Evolutionary conservation across 768 basidiomycete genomes (phyloP), one percentile per base, ranked within the genome.

Genomic region (Boletus reticulatus): DNA sequence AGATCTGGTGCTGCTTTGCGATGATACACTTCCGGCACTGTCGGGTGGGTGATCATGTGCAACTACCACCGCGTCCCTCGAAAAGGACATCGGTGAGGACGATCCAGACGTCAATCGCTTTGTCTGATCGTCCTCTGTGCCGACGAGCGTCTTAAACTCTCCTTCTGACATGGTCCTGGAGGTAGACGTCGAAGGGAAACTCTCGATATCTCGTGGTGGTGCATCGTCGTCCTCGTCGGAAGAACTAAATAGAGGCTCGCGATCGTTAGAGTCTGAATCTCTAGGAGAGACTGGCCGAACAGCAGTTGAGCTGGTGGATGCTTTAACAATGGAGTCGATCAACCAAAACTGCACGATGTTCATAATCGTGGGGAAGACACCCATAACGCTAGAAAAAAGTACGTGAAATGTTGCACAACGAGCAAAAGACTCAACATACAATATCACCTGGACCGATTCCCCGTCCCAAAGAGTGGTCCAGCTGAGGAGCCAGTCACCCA

Each of bases 281-380:
- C 72, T 69, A 6, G 78, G 68, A 1, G 73, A 64, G 53, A 77
- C 73, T 1, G 77, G 46, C 20, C 76, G 80, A 20, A 81, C 67
- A 22, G 74, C 65, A 4, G 78, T 64, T 10, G 73, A 60, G 29
- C 66, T 61, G 36, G 70, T 65, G 10, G 84, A 83, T 2, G 86
- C 87, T 73, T 94, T 94, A 67, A 94, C 90, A 50, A 94, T 94
- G 0, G 90, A 89, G 73, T 97, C 93, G 55, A 97, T 94, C 48
- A 97, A 76, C 85, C 94, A 94, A 79, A 98, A 98, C 68, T 98
- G 96, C 12, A 92, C 62, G 37, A 93, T 74, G 70, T 94, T 94
- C 90, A 92, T 92, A 42, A 85, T 74, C 61, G 90, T 88, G 1
- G 94, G 94, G 74, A 95, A 94, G 49, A 96, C 71, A 50, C 92